phyloP scores from a whole-genome alignment of 805 yeast species.

The Teunomyces tritomae region DNA sequence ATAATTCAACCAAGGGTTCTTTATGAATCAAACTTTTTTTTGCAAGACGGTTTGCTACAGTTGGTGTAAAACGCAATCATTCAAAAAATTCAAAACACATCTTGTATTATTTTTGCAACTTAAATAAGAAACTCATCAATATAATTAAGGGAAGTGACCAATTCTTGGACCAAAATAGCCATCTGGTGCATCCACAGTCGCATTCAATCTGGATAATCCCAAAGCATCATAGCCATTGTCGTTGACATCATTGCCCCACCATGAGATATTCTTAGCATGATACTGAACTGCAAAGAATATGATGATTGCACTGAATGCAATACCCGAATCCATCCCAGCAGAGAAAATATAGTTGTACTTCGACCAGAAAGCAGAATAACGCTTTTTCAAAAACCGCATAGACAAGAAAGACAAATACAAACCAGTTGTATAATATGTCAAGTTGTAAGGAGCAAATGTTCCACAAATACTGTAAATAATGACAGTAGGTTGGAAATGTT shows the following conservation, averaged over 20 bases:
- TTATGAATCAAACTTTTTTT: no score
- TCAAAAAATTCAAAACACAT: no score
- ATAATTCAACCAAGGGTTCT: no score
- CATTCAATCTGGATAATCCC: conserved; percentile 9
- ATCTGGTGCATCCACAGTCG: conserved; percentile 20
- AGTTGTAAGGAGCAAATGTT: conserved; percentile 32
- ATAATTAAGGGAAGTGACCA: conserved; percentile 14
- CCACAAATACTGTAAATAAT: conserved; percentile 29
- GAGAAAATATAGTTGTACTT: conserved; percentile 34
- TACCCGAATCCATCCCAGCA: conserved; percentile 31
- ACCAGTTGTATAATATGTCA: conserved; percentile 29
- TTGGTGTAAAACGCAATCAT: no score
- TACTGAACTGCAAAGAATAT: conserved; percentile 39
- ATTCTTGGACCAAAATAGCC: conserved; percentile 38
- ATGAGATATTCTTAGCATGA: conserved; percentile 24
- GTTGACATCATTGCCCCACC: conserved; percentile 33
- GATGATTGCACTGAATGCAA: conserved; percentile 33
- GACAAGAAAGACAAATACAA: conserved; percentile 24
- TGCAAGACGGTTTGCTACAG: no score
- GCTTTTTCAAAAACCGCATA: conserved; percentile 28
- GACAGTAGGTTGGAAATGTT: conserved; percentile 33
- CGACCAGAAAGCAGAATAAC: conserved; percentile 32
- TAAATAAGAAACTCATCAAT: no score
- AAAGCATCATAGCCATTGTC: conserved; percentile 36
- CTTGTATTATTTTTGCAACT: no score